Base-by-base conservation (phyloP, 345 rosid species). In the Arabidopsis arenosa region DNA sequence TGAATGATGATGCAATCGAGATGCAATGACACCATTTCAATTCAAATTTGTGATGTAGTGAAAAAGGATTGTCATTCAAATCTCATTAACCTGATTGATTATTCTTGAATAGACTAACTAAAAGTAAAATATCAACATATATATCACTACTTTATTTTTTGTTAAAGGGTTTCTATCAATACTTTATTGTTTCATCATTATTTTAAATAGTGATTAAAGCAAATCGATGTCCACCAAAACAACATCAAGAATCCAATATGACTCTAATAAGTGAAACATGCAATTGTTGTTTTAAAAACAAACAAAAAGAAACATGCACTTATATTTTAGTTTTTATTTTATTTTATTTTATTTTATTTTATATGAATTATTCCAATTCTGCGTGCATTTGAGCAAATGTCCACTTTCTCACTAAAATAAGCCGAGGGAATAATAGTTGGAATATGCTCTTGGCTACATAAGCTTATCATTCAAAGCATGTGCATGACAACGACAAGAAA, bases 171-270 rank as follows among this genome's bases (percentile, higher is more conserved):
- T 18, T 39, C 4, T 14, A 54, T n/a, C 5, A 9, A 21, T 47
- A 37, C 55, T 63, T 63, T 32, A 63, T 63, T 23, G 30, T 10
- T 45, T 33, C 43, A 66, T 47, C 39, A 51, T 21, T 23, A 39
- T 75, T 36, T 57, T 26, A 1, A 43, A 64, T 14, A 33, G 13
- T 55, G 43, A 47, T 54, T n/a, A 56, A 75, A 68, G 26, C 62
- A 63, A 44, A 62, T 43, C 41, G 17, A 17, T 76, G 80, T 76
- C 61, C 70, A 66, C 70, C 71, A 68, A 66, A 75, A 71, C 73
- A 74, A 6, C 78, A 78, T 70, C 70, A 76, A 76, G 54, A 51
- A 76, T 57, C 80, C 71, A 63, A 63, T 55, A 64, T 75, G 72
- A 49, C 63, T 64, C 80, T 59, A 54, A 55, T 76, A 21, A 66